Base-by-base conservation (phyloP, 495 filamentous ascomycete species). In the Penicillium cinerascens region DNA sequence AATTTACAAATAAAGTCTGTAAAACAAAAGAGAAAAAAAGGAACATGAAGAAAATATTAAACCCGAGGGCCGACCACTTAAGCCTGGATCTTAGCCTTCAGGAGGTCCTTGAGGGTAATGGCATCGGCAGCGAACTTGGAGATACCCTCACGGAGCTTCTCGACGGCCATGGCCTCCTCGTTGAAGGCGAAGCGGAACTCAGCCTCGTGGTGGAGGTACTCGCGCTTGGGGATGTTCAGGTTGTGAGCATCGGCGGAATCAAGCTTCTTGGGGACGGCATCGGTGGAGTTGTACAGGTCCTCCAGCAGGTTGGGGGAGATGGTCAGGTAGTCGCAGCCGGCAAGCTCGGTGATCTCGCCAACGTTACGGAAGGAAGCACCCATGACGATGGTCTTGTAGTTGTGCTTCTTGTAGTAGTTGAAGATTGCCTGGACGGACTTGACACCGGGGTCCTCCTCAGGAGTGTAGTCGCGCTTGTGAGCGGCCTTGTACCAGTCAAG, bases 341-440 rank as follows among this genome's bases (percentile, higher is more conserved):
- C 91, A 29, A 99, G 80, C 82, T 99, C 95, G 40, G 87, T 96
- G 76, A 99, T 95, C 79, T 99, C 93, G 56, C 93, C 93, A 47
- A 77, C 74, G 78, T 88, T 96, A 64, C 93, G 82, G 89, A 99
- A 99, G 13, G 91, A 96, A 57, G 93, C 93, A 67, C 93, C 93
- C 93, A 99, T 99, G 69, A 99, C 93, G 64, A 95, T 95, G 71
- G 93, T 98, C 62, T 93, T 92, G 84, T 99, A 97, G 66, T 87
- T 91, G 74, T 80, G 87, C 82, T 97, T 99, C 89, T 99, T 99
- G 86, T 99, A 99, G 88, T 99, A 99, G 81, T 99, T 95, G 87
- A 87, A 99, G 81, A 99, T 99, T 69, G 61, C 65, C 83, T 96
- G 82, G 63, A 99, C 95, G 61, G 86, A 91, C 80, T 91, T 86